Evolutionary conservation across 2,329 filamentous ascomycete species (phyloP), one percentile per base, ranked within the genome.

Genomic region (Coleophoma cylindrospora): DNA sequence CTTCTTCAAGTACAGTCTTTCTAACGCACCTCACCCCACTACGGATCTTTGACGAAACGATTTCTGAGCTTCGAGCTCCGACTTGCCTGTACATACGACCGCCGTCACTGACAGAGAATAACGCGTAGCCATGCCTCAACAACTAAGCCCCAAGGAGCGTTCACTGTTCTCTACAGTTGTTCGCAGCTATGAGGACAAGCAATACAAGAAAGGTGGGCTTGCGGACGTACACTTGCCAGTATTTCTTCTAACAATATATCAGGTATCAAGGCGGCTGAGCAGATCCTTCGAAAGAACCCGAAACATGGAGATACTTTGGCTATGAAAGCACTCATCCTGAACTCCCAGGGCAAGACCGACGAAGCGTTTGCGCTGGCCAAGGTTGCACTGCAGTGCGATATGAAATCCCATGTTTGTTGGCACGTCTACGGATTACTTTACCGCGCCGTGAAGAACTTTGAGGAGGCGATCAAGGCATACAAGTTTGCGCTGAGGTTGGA

Each of bases 391-490:
- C 91, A 87, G 59, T 90, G 91, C 63, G 91, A 97, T 68, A 97
- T 99, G 91, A 96, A 95, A 75, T 96, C 91, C 63, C 92, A 97
- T 71, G 91, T 99, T 63, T 97, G 91, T 77, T 99, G 94, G 94
- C 95, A 99, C 70, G 94, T 99, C 54, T 99, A 97, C 68, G 94
- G 95, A 33, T 73, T 99, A 59, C 79, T 99, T 46, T 97, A 95
- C 72, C 86, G 92, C 47, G 86, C 89, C 45, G 87, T 88, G 66
- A 97, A 97, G 79, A 97, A 99, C 72, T 97, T 95, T 62, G 94
- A 97, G 69, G 94, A 97, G 73, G 92, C 95, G 10, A 96, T 96
- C 74, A 97, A 97, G 77, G 95, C 94, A 51, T 99, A 99, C 77
- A 95, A 95, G 68, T 96, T 95, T 69, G 94, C 94, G 14, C 75